Percentiles rank a stretch among this genome's conserved stretches.
These are phyloP conservation scores for Melanopsichium pennsylvanicum DNA, from an alignment of 1,284 basidiomycete genomes.

Conservation along the genomic window DNA sequence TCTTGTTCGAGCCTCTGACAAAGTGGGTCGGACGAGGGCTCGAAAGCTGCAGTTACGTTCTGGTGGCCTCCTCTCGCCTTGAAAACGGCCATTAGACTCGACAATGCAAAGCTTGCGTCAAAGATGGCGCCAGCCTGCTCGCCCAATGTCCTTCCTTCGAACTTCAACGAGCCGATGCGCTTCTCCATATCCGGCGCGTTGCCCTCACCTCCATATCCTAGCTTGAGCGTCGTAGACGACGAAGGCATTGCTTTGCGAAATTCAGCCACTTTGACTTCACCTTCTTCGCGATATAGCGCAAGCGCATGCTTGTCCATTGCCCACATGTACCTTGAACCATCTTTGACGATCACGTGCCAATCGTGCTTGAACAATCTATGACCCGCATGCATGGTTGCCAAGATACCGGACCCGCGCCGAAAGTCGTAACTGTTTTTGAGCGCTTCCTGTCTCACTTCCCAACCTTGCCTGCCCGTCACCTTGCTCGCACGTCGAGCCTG, in stretches of 20 bases:
- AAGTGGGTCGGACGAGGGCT: constrained; percentile 23
- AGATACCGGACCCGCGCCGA: constrained; percentile 26
- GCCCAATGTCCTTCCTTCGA: not conserved
- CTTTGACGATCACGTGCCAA: constrained; percentile 39
- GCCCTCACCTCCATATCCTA: not conserved
- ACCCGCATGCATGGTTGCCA: constrained; percentile 36
- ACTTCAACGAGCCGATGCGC: constrained; percentile 25
- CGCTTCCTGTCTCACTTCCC: constrained; percentile 38
- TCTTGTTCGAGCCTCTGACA: constrained; percentile 14
- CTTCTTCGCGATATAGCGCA: constrained; percentile 24
- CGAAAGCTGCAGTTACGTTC: constrained; percentile 25
- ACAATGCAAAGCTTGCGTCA: constrained; percentile 16
- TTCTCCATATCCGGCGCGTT: not conserved
- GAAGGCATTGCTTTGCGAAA: constrained; percentile 20
- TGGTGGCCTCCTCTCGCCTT: constrained; percentile 19
- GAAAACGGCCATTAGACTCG: constrained; percentile 33
- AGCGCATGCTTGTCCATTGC: constrained; percentile 32
- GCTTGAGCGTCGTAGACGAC: not conserved
- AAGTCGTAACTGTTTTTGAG: constrained; percentile 44
- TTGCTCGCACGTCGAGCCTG: constrained; percentile 21
- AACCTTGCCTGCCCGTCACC: constrained; percentile 26
- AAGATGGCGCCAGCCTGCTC: constrained; percentile 7
- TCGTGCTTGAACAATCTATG: constrained; percentile 40
- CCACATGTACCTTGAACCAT: constrained; percentile 26
- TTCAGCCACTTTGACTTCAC: constrained; percentile 24